Evolutionary conservation across 352 stramenopile genomes (phyloP).

Genomic region (Salisapilia sapeloensis): DNA sequence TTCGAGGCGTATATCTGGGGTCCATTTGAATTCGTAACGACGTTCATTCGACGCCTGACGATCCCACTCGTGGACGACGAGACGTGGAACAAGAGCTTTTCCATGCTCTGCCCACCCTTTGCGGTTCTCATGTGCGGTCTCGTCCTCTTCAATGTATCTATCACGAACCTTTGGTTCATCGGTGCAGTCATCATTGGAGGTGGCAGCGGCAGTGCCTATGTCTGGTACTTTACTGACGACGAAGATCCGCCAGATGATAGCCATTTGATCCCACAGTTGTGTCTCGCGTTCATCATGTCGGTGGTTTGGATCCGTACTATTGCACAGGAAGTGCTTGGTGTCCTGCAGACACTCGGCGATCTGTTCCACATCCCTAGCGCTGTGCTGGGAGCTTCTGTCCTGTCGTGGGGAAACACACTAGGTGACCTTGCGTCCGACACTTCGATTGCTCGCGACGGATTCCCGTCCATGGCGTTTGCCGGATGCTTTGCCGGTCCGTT

Average conservation of each 20-base stretch:
- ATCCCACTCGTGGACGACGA: slow-evolving; percentile 69
- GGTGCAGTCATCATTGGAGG: slow-evolving; percentile 19
- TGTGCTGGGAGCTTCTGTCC: slow-evolving; percentile 57
- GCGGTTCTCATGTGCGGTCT: slow-evolving; percentile 36
- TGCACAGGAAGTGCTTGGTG: slow-evolving; percentile 48
- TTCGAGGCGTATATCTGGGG: slow-evolving; percentile 45
- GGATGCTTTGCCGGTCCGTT: slow-evolving; percentile 70
- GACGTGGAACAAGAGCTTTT: slow-evolving; percentile 63
- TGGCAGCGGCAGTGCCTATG: slow-evolving; percentile 14
- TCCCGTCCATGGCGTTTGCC: slow-evolving; percentile 69
- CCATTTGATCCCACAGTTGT: slow-evolving; percentile 35
- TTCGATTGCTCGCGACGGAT: slow-evolving; percentile 57
- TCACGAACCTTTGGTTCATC: slow-evolving; percentile 29
- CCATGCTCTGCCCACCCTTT: slow-evolving; percentile 40
- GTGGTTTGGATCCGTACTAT: slow-evolving; percentile 82
- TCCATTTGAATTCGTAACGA: slow-evolving; percentile 45
- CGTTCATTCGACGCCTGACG: slow-evolving; percentile 46
- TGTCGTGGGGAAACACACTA: slow-evolving; percentile 70
- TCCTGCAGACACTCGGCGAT: slow-evolving; percentile 52
- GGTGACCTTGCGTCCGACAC: slow-evolving; percentile 66
- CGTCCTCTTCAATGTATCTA: slow-evolving; percentile 25
- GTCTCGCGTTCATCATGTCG: slow-evolving; percentile 66
- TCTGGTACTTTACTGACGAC: slow-evolving; percentile 25
- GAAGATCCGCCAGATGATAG: slow-evolving; percentile 20
- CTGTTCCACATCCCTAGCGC: slow-evolving; percentile 64